Conservation (phyloP, 73 alveolate genomes). For the Paramecium pentaurelia region DNA sequence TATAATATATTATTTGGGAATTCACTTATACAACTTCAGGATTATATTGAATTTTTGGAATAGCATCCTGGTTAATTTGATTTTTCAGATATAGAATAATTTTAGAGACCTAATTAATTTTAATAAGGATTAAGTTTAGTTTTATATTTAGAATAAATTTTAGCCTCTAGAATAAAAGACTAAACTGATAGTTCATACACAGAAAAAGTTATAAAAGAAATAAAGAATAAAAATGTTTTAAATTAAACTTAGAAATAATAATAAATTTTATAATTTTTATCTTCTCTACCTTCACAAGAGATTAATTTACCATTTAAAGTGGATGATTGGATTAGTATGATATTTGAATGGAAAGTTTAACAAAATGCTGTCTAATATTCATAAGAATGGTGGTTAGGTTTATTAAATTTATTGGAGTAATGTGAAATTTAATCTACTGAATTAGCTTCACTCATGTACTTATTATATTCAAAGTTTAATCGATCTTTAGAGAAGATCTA, state of each 20-base stretch:
- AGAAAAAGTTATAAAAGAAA: background rate
- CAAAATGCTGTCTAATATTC: background rate
- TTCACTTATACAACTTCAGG: background rate
- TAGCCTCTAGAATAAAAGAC: background rate
- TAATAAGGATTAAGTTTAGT: background rate
- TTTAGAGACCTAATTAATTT: background rate
- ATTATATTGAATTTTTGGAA: background rate
- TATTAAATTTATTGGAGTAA: background rate
- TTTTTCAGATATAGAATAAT: background rate
- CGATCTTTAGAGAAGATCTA: background rate
- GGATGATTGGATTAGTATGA: background rate
- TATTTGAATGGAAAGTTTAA: background rate
- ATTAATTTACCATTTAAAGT: background rate
- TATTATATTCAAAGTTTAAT: background rate
- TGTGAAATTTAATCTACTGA: background rate
- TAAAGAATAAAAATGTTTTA: background rate
- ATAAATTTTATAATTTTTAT: background rate
- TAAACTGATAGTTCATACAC: background rate
- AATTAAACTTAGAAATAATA: background rate
- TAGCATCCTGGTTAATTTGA: background rate
- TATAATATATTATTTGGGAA: background rate
- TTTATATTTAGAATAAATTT: background rate
- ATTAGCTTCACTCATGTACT: background rate
- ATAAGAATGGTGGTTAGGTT: constrained; percentile 6
- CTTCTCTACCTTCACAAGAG: background rate